Evolutionary conservation across 1,139 yeast species (phyloP).

Genomic region (Lodderomyces orthopsilosis): DNA sequence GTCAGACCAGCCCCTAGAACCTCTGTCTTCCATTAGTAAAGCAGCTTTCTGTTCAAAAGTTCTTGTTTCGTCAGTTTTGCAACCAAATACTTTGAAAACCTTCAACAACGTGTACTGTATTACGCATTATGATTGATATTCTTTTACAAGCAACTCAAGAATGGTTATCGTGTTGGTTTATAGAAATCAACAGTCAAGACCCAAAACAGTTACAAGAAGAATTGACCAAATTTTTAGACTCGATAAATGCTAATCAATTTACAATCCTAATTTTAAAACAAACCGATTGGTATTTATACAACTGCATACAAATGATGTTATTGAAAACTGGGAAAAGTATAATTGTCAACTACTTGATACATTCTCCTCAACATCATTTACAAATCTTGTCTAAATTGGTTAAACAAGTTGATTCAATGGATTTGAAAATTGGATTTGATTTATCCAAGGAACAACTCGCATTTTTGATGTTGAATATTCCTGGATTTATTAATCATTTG

Average conservation of each 20-base stretch:
- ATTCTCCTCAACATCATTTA: conserved; percentile 4
- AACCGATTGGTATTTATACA: conserved; percentile 7
- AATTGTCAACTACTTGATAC: conserved; percentile 3
- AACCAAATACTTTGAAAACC: too few species aligned
- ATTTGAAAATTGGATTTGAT: conserved; percentile 6
- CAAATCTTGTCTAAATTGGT: conserved; percentile 3
- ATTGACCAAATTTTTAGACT: conserved; percentile 2
- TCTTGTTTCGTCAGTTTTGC: conserved; percentile 6
- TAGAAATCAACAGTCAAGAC: conserved; percentile 5
- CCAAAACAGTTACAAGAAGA: conserved; percentile 1
- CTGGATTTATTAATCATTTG: conserved; percentile 8
- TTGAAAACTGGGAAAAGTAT: conserved; percentile 5
- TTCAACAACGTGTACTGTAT: too few species aligned
- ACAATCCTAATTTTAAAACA: conserved; percentile 5
- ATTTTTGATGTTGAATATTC: conserved; percentile 12
- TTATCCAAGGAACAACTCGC: conserved; percentile 11
- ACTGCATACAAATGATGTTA: conserved; percentile 9
- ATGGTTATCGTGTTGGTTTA: conserved; percentile 10
- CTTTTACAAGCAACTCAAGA: conserved; percentile 4
- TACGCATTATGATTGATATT: conserved; percentile 9
- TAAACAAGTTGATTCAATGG: conserved; percentile 3
- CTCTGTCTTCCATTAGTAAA: too few species aligned
- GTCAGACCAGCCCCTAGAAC: too few species aligned
- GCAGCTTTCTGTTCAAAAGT: too few species aligned
- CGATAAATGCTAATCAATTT: conserved; percentile 2